phyloP scores from a whole-genome alignment of 1,284 basidiomycete species.

The Tausonia pullulans region DNA sequence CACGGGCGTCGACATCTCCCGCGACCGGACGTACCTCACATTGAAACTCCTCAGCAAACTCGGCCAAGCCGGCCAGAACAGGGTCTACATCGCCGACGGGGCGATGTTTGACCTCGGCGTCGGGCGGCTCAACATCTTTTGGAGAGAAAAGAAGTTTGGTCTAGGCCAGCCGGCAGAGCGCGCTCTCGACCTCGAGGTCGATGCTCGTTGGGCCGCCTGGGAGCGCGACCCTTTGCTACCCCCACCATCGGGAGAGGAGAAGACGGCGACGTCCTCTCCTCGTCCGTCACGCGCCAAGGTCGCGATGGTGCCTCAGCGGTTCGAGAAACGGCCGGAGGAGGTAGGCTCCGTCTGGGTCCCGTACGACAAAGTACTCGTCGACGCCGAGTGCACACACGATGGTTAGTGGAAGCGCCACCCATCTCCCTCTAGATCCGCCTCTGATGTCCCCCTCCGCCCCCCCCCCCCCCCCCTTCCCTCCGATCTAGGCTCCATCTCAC shows the following conservation, averaged over 20 bases:
- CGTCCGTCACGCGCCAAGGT: neutral
- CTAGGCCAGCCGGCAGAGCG: neutral
- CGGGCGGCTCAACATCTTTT: neutral
- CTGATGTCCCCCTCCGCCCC: neutral
- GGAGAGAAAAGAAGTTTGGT: slow-evolving; percentile 8
- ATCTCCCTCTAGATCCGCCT: neutral
- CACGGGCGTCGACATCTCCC: slow-evolving; percentile 10
- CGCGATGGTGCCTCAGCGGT: neutral
- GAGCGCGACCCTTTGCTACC: neutral
- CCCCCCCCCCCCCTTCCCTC: neutral
- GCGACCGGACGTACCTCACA: neutral
- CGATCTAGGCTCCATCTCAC: slow-evolving; percentile 8
- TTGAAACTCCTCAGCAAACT: neutral
- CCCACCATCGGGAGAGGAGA: neutral
- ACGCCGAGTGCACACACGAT: slow-evolving; percentile 15
- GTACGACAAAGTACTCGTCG: slow-evolving; percentile 16
- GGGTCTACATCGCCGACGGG: slow-evolving; percentile 4
- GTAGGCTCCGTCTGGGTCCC: slow-evolving; percentile 1
- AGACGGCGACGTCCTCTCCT: neutral
- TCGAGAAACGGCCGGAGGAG: neutral
- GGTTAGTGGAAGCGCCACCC: neutral
- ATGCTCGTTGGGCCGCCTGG: slow-evolving; percentile 2
- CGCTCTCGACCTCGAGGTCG: neutral
- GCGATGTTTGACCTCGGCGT: slow-evolving; percentile 11
- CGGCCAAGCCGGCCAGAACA: slow-evolving; percentile 2